Conservation (phyloP, 306 rosid species). For the Fagus sylvatica region DNA sequence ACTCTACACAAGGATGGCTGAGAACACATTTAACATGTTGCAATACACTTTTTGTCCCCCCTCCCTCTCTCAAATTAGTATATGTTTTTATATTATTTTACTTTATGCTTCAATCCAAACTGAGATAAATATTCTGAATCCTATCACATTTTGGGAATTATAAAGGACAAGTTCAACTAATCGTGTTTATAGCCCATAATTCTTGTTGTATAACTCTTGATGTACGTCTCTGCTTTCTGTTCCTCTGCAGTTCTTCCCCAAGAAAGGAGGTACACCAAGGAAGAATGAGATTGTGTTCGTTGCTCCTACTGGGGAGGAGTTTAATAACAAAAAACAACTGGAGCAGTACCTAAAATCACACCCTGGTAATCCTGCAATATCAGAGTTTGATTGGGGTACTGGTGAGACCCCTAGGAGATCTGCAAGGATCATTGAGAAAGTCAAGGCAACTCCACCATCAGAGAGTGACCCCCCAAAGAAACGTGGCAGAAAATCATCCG, state of each 20-base stretch:
- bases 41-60: not conserved
- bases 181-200: slow-evolving; percentile 3
- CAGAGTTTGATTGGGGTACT: slow-evolving; percentile 89
- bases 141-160: not conserved
- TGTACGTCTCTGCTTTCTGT: slow-evolving; percentile 3
- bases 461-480: slow-evolving; percentile 64
- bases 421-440: slow-evolving; percentile 80
- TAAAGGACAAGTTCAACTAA: not conserved
- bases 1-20: not conserved
- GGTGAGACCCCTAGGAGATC: slow-evolving; percentile 95
- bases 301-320: slow-evolving; percentile 90
- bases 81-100: not conserved
- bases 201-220: slow-evolving; percentile 10
- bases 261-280: slow-evolving; percentile 72
- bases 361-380: slow-evolving; percentile 67
- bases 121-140: not conserved
- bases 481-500: slow-evolving; percentile 65
- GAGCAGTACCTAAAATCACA: slow-evolving; percentile 84
- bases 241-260: slow-evolving; percentile 63
- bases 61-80: not conserved
- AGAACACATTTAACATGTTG: not conserved
- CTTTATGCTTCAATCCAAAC: not conserved
- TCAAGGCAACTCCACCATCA: slow-evolving; percentile 58
- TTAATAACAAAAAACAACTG: slow-evolving; percentile 58
- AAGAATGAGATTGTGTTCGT: slow-evolving; percentile 72